Evolutionary conservation across 1,284 basidiomycete species (phyloP).

Genomic region (Ceratobasidium sp.): DNA sequence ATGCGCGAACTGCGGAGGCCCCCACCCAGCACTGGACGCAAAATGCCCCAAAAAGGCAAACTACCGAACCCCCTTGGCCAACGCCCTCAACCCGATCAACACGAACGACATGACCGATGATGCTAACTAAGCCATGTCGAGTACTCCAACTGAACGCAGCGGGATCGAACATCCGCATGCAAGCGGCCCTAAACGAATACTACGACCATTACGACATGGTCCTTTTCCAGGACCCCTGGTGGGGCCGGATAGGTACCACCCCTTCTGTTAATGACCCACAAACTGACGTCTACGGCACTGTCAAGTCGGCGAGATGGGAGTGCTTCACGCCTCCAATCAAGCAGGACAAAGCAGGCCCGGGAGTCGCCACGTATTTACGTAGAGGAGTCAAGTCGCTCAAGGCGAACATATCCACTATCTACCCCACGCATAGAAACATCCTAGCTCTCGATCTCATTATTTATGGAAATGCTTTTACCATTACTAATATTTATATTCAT

Average conservation of each 20-base stretch:
- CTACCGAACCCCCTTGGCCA: neutral
- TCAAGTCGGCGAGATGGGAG: neutral
- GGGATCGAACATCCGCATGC: neutral
- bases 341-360: neutral
- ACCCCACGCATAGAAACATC: neutral
- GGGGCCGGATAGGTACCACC: slow-evolving; percentile 1
- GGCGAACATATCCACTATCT: neutral
- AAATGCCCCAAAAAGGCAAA: neutral
- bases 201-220: neutral
- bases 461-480: neutral
- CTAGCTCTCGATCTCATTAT: neutral
- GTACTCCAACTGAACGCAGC: slow-evolving; percentile 31
- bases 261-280: neutral
- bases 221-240: slow-evolving; percentile 37
- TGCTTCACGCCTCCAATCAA: neutral
- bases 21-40: neutral
- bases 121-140: neutral
- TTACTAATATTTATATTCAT: neutral
- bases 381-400: neutral
- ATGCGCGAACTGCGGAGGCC: slow-evolving; percentile 5
- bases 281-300: neutral
- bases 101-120: neutral
- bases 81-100: neutral
- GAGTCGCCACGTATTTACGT: neutral
- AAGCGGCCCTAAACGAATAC: neutral